These are phyloP conservation scores for Spathaspora sp. DNA, from an alignment of 1,139 yeast genomes.

Conservation along the genomic window DNA sequence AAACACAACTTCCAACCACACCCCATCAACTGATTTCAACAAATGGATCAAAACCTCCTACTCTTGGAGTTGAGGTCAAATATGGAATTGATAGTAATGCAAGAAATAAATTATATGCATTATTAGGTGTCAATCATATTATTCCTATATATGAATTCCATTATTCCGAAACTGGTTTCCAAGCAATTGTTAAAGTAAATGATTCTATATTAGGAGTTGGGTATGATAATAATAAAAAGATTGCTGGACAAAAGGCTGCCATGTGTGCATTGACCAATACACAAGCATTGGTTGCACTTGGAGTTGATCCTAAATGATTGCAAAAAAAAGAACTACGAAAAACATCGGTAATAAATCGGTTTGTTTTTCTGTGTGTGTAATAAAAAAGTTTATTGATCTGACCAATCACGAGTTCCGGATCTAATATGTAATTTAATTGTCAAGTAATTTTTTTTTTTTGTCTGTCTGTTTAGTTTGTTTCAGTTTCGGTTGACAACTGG, in stretches of 20 bases:
- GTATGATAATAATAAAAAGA: constrained; percentile 27
- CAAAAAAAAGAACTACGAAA: neutral
- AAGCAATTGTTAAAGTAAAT: constrained; percentile 21
- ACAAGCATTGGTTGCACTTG: constrained; percentile 17
- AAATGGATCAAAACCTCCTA: constrained; percentile 2
- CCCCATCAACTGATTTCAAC: constrained; percentile 3
- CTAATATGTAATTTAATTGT: neutral
- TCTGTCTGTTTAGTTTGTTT: neutral
- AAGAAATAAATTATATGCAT: constrained; percentile 26
- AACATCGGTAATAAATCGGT: constrained; percentile 1
- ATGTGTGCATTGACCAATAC: constrained; percentile 27
- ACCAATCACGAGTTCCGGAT: constrained; percentile 1
- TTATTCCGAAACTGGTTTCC: constrained; percentile 20
- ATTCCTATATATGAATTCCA: constrained; percentile 22
- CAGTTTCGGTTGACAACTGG: constrained; percentile 1
- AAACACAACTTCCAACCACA: constrained; percentile 3
- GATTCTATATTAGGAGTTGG: constrained; percentile 34
- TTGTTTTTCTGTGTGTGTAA: neutral
- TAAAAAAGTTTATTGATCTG: neutral
- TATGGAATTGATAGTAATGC: constrained; percentile 22
- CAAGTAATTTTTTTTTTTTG: neutral
- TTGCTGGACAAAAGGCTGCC: constrained; percentile 34
- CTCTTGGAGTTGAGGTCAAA: constrained; percentile 5
- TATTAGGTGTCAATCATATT: constrained; percentile 23
- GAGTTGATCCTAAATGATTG: constrained; percentile 10